These are phyloP conservation scores for Atkinsonella hypoxylon DNA, from an alignment of 2,329 filamentous ascomycete species.

Conservation along the genomic window DNA sequence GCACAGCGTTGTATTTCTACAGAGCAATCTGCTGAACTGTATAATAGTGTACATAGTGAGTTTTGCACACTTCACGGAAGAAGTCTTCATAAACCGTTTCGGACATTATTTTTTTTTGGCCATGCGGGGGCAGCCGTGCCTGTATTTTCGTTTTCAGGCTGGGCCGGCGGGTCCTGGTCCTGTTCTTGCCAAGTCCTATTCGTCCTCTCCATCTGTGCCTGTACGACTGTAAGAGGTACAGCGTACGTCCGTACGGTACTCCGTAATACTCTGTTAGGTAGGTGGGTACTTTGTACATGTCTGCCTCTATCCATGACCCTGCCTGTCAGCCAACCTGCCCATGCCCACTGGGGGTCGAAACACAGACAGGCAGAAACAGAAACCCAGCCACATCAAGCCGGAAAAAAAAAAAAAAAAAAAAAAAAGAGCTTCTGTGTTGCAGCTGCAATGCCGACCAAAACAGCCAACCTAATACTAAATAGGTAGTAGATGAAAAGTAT, in stretches of 20 bases:
- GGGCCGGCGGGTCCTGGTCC: too few species aligned
- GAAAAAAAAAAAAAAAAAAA: not conserved
- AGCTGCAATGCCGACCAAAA: not conserved
- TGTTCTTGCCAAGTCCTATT: too few species aligned
- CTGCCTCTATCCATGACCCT: too few species aligned
- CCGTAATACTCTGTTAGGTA: too few species aligned
- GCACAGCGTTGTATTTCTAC: not conserved
- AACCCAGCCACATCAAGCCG: not conserved
- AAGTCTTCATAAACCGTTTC: not conserved
- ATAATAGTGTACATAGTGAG: conserved; percentile 20
- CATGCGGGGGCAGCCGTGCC: too few species aligned
- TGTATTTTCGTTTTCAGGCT: too few species aligned
- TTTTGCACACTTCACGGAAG: conserved; percentile 15
- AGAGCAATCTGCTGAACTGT: conserved; percentile 9
- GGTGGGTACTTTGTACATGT: too few species aligned
- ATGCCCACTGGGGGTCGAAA: not conserved
- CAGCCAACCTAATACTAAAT: too few species aligned
- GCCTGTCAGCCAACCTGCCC: too few species aligned
- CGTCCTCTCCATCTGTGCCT: not conserved
- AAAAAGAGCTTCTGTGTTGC: not conserved
- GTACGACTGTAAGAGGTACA: too few species aligned
- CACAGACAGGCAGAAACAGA: not conserved
- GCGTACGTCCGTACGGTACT: too few species aligned
- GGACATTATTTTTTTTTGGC: not conserved
- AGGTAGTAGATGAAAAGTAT: not conserved